Conservation (phyloP, 2,329 filamentous ascomycete genomes). For the Colletotrichum somersetense region DNA sequence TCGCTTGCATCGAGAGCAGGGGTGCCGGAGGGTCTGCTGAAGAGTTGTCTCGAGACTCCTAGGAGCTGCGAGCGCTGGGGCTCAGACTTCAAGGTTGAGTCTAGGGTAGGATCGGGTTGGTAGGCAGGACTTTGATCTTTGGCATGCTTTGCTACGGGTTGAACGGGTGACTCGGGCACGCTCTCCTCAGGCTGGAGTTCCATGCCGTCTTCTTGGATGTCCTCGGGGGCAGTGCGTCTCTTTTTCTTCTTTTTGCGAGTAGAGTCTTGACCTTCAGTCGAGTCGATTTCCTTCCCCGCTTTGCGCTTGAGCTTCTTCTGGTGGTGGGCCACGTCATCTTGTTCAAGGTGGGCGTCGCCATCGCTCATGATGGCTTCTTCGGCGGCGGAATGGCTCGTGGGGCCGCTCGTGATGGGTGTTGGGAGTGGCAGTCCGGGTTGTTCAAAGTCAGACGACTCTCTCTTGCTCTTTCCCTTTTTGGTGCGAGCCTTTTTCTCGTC, state of each 20-base stretch:
- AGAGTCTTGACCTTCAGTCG: slow-evolving; percentile 2
- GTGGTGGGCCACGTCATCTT: not conserved
- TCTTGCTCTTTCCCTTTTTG: slow-evolving; percentile 19
- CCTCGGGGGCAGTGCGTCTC: slow-evolving; percentile 17
- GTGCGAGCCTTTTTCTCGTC: slow-evolving; percentile 19
- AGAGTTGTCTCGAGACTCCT: slow-evolving; percentile 26
- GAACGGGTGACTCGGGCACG: slow-evolving; percentile 17
- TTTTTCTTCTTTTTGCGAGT: slow-evolving; percentile 31
- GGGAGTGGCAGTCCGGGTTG: slow-evolving; percentile 7
- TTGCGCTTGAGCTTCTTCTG: slow-evolving; percentile 30
- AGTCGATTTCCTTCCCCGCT: not conserved
- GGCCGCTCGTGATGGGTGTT: slow-evolving; percentile 11
- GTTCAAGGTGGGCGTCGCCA: not conserved
- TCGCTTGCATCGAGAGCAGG: slow-evolving; percentile 5
- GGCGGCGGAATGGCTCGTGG: slow-evolving; percentile 4
- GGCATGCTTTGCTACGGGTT: not conserved
- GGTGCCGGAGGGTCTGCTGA: slow-evolving; percentile 9
- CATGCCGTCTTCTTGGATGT: slow-evolving; percentile 29
- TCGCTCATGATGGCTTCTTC: slow-evolving; percentile 19
- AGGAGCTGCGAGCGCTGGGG: slow-evolving; percentile 25
- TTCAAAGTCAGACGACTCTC: slow-evolving; percentile 3
- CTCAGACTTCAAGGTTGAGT: slow-evolving; percentile 15
- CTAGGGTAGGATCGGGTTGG: slow-evolving; percentile 13
- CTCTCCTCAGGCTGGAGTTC: slow-evolving; percentile 1
- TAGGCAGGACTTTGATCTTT: not conserved